Base-by-base conservation (phyloP, 257 asterid species). In the Coffea canephora region DNA sequence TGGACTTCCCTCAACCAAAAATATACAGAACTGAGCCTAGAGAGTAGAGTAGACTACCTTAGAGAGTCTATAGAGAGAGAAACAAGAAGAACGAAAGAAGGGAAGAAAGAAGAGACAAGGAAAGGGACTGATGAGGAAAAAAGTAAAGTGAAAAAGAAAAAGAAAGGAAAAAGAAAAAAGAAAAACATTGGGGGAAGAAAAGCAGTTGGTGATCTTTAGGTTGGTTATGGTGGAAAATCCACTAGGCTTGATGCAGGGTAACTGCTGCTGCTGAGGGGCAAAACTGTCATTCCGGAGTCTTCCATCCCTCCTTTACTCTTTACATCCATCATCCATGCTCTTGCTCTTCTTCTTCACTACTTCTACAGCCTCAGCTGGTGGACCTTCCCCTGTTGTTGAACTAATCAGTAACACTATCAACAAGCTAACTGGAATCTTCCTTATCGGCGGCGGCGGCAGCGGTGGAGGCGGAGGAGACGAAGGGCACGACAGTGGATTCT, bases 191-290 rank as follows among this genome's bases (percentile, higher is more conserved):
- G 34, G 34, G 1, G 34, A 39, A 2, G 43, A 59, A 82, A 69
- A 55, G 73, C 88, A 81, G 82, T 81, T 83, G 43, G 3, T 39
- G 43, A 39, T 39, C 43, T 79, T 80, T 49, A 82, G 78, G 90
- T 80, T 86, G 91, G 89, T 90, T 82, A 86, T 91, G 95, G 95
- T 91, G 89, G 91, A 86, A 73, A 88, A 82, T 81, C 86, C 80
- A 86, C 81, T 54, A 71, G 87, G 86, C 83, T 79, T 82, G 85
- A 75, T 79, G 86, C 67, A 78, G 79, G 78, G 86, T 49, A 77
- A 2, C 43, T 39, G 82, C 85, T 64, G 85, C 78, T 69, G 78
- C 82, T 57, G 50, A 80, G 87, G 91, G 92, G 90, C 81, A 85
- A 76, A 74, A 78, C 77, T 83, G 91, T 84, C 86, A 82, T 71